Percentiles rank a stretch among this genome's conserved stretches.
These are phyloP conservation scores for Vaccinium myrtillus DNA, from an alignment of 148 eudicot species.

Conservation along the genomic window DNA sequence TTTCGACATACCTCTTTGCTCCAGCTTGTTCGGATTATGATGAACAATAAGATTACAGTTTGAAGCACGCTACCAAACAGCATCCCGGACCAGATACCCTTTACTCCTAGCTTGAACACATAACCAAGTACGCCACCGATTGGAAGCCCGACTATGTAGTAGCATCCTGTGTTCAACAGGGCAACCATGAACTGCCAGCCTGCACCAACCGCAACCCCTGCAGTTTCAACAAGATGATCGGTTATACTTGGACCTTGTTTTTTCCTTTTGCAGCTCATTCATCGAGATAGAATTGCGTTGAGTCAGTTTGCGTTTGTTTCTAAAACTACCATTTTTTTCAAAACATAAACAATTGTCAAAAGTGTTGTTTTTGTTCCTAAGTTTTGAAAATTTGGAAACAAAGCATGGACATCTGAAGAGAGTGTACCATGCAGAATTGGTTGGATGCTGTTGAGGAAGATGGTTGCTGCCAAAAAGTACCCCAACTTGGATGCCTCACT, in stretches of 20 bases:
- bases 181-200: slow-evolving; percentile 57
- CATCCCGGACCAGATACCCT: slow-evolving; percentile 59
- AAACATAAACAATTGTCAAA: background rate
- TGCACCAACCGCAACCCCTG: slow-evolving; percentile 71
- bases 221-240: slow-evolving; percentile 9
- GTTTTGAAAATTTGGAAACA: background rate
- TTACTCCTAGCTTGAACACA: slow-evolving; percentile 30
- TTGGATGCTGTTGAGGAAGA: slow-evolving; percentile 50
- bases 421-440: slow-evolving; percentile 46
- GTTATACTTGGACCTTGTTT: background rate
- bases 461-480: slow-evolving; percentile 43
- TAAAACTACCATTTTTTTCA: too few relatives aligned
- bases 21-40: slow-evolving; percentile 37
- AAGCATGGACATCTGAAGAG: background rate
- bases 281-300: background rate
- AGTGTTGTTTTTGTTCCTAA: background rate
- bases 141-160: slow-evolving; percentile 53
- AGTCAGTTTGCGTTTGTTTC: too few relatives aligned
- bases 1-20: slow-evolving; percentile 20
- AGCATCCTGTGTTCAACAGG: slow-evolving; percentile 35
- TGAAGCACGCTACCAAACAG: slow-evolving; percentile 47
- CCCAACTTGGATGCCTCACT: slow-evolving; percentile 38
- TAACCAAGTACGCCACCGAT: slow-evolving; percentile 50
- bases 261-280: background rate
- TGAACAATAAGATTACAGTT: slow-evolving; percentile 31